A percentile compares a stretch with the other conserved stretches of the same genome.
These are phyloP conservation scores for Porogramme epimiltina DNA, from an alignment of 1,284 basidiomycete genomes.

Conservation along the genomic window DNA sequence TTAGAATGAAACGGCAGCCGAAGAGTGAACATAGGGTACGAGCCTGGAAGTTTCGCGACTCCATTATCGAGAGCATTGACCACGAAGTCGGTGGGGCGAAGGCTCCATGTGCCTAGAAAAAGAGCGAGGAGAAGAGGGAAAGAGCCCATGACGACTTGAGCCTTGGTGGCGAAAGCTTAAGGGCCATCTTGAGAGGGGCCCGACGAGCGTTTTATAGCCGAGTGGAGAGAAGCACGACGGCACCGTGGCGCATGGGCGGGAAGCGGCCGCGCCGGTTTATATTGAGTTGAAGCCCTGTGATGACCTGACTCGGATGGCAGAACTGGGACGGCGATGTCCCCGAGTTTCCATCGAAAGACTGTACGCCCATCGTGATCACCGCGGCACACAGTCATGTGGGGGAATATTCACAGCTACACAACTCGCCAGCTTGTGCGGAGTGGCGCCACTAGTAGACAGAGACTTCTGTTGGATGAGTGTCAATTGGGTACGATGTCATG, in stretches of 20 bases:
- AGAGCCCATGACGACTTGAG: slow-evolving; percentile 12
- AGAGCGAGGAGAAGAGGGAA: slow-evolving; percentile 12
- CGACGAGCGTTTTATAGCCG: not conserved
- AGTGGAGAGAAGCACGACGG: not conserved
- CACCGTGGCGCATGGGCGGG: not conserved
- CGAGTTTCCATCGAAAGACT: no score
- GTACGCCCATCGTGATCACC: no score
- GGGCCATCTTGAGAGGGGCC: not conserved
- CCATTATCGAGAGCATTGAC: slow-evolving; percentile 9
- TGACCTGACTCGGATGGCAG: not conserved
- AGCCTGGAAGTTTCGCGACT: slow-evolving; percentile 16
- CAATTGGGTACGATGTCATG: no score
- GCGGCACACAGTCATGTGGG: no score
- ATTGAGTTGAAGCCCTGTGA: not conserved
- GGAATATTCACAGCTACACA: no score
- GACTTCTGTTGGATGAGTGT: no score
- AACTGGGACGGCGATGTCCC: no score
- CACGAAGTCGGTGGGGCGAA: slow-evolving; percentile 6
- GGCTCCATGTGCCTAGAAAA: slow-evolving; percentile 8
- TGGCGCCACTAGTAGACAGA: no score
- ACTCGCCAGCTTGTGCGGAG: no score
- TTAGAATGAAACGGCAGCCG: not conserved
- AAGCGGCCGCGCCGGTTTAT: not conserved
- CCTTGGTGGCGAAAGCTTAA: not conserved
- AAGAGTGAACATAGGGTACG: not conserved